These are phyloP conservation scores for Erythrophleum ivorense DNA, from an alignment of 331 rosid species.

Conservation along the genomic window DNA sequence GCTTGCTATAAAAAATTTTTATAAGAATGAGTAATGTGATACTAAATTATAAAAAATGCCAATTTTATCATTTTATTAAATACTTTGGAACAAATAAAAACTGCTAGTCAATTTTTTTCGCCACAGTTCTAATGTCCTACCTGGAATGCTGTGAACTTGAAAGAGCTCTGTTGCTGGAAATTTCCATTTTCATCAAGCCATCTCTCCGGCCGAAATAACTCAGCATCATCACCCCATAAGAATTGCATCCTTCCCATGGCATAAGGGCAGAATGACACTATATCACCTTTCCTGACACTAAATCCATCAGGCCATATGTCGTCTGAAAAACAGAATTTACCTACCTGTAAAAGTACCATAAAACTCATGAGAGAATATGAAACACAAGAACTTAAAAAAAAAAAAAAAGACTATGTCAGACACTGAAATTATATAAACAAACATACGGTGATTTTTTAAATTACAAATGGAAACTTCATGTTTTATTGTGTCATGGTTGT, in stretches of 20 bases:
- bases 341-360: constrained; percentile 45
- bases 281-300: constrained; percentile 60
- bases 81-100: too few species aligned
- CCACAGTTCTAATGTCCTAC: constrained; percentile 28
- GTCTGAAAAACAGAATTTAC: constrained; percentile 62
- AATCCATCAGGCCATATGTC: constrained; percentile 72
- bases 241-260: constrained; percentile 78
- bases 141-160: constrained; percentile 80
- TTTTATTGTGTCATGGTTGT: too few species aligned
- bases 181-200: constrained; percentile 62
- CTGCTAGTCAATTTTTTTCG: too few species aligned
- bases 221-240: constrained; percentile 80
- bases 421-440: too few species aligned
- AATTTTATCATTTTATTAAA: too few species aligned
- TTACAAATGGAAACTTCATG: too few species aligned
- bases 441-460: too few species aligned
- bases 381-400: not conserved
- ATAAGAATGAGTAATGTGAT: too few species aligned
- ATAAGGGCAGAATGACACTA: constrained; percentile 58
- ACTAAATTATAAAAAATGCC: too few species aligned
- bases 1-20: too few species aligned
- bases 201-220: constrained; percentile 71
- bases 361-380: not conserved
- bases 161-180: constrained; percentile 63
- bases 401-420: not conserved